Conservation (phyloP, 352 stramenopile species). For the Blastocystis sp. region DNA sequence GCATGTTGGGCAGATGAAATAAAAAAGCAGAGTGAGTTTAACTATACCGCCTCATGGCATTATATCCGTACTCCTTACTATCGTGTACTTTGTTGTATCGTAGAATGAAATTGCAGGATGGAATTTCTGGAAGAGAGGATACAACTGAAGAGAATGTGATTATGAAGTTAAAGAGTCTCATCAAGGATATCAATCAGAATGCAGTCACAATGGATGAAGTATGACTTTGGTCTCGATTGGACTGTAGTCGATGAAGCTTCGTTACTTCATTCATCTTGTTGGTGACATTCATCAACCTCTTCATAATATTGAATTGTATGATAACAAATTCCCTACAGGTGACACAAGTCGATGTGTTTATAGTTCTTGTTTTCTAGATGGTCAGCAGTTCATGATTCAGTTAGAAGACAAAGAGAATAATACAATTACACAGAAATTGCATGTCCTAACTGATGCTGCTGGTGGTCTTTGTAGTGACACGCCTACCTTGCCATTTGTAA, state of each 20-base stretch:
- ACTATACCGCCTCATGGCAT: slow-evolving; percentile 32
- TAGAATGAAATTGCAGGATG: not conserved
- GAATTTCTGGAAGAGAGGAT: not conserved
- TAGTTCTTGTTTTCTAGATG: not conserved
- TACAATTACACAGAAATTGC: not conserved
- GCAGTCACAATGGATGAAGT: not conserved
- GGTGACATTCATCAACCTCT: slow-evolving; percentile 42
- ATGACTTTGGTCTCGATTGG: not conserved
- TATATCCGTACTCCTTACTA: slow-evolving; percentile 25
- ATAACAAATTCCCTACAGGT: not conserved
- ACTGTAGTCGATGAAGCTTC: slow-evolving; percentile 1
- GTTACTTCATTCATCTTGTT: slow-evolving; percentile 36
- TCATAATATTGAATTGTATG: slow-evolving; percentile 33
- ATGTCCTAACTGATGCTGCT: not conserved
- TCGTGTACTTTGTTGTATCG: not conserved
- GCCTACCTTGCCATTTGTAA: not conserved
- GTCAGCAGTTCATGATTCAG: not conserved
- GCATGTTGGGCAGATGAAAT: slow-evolving; percentile 44
- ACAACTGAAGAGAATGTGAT: not conserved
- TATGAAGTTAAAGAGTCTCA: not conserved
- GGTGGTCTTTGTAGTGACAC: not conserved
- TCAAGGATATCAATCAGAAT: slow-evolving; percentile 23
- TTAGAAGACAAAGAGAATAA: not conserved
- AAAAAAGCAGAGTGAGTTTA: slow-evolving; percentile 19
- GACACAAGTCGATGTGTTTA: not conserved